Evolutionary conservation across 2,329 filamentous ascomycete genomes (phyloP).

Genomic region (Diaporthe sp.): DNA sequence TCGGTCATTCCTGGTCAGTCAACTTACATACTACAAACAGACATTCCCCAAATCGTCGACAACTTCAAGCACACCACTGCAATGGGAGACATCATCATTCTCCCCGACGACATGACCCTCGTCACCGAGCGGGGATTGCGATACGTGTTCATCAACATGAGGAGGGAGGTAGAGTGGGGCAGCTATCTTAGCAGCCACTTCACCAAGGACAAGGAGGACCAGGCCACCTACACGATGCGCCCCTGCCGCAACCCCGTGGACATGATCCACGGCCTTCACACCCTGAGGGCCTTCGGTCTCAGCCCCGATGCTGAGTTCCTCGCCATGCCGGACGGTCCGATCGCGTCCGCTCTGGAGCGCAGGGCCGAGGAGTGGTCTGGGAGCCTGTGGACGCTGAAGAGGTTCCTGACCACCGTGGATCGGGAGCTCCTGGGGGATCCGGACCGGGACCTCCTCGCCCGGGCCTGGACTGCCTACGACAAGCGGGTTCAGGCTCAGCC

Average conservation of each 20-base stretch:
- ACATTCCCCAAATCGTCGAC: neutral
- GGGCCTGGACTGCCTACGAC: neutral
- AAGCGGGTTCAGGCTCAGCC: neutral
- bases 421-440: neutral
- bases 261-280: neutral
- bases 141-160: neutral
- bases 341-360: neutral
- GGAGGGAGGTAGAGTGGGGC: neutral
- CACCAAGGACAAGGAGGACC: neutral
- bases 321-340: neutral
- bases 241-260: neutral
- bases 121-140: neutral
- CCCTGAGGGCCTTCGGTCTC: neutral
- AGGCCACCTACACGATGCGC: neutral
- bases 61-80: neutral
- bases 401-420: neutral
- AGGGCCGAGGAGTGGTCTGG: neutral
- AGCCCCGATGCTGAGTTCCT: neutral
- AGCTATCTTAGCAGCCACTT: neutral
- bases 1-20: neutral
- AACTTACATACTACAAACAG: neutral
- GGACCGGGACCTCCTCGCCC: neutral
- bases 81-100: neutral
- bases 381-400: neutral
- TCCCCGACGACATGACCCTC: neutral